Evolutionary conservation across 768 basidiomycete species (phyloP).

Genomic region (Russula earlei): DNA sequence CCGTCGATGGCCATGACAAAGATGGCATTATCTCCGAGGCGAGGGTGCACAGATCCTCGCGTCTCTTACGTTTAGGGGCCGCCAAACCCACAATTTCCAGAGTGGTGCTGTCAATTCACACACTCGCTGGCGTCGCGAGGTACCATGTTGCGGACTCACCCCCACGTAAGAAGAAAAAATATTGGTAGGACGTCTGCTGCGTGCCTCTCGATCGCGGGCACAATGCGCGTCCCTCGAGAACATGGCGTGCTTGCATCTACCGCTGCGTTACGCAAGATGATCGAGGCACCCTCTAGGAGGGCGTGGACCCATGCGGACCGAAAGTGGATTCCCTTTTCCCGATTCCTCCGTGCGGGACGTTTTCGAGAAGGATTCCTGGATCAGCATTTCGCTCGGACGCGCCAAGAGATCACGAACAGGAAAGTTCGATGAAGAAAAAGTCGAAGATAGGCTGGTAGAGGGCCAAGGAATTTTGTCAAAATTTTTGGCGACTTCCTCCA

Average conservation of each 20-base stretch:
- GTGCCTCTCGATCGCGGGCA: slow-evolving; percentile 14
- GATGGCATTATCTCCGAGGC: slow-evolving; percentile 1
- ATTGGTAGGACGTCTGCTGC: slow-evolving; percentile 19
- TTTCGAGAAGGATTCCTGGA: slow-evolving; percentile 20
- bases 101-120: slow-evolving; percentile 19
- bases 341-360: slow-evolving; percentile 7
- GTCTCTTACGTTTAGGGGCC: slow-evolving; percentile 22
- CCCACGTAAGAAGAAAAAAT: neutral
- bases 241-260: slow-evolving; percentile 20
- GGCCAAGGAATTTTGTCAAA: slow-evolving; percentile 1
- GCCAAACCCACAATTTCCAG: slow-evolving; percentile 14
- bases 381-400: slow-evolving; percentile 21
- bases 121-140: slow-evolving; percentile 12
- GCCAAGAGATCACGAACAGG: slow-evolving; percentile 21
- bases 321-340: neutral
- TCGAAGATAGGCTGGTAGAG: neutral
- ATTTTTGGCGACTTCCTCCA: slow-evolving; percentile 12
- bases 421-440: too few species aligned
- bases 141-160: slow-evolving; percentile 10
- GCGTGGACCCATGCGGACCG: slow-evolving; percentile 11
- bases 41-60: neutral
- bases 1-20: slow-evolving; percentile 9
- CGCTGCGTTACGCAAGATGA: slow-evolving; percentile 9
- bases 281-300: slow-evolving; percentile 17
- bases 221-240: slow-evolving; percentile 17